Percentiles rank a stretch among this genome's conserved stretches.
These are phyloP conservation scores for Spinacia oleracea DNA, from an alignment of 179 eudicot genomes.

Conservation along the genomic window DNA sequence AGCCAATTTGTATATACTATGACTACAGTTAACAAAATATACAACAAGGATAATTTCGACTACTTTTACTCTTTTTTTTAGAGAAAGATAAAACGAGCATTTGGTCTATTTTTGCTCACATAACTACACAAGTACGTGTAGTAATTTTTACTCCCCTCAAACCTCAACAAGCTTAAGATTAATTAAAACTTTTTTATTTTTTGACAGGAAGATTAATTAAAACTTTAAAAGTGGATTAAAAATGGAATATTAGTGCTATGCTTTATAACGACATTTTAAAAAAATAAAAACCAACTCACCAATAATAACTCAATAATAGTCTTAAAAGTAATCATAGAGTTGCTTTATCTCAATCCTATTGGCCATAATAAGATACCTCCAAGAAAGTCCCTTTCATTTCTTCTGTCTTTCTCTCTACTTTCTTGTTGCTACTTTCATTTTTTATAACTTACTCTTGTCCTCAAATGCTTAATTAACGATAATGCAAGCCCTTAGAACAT, in stretches of 20 bases:
- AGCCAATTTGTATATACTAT: too few species aligned
- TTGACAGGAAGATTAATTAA: too few species aligned
- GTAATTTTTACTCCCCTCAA: too few species aligned
- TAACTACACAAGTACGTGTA: too few species aligned
- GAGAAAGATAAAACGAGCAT: too few species aligned
- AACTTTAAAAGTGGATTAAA: not conserved
- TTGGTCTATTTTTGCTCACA: too few species aligned
- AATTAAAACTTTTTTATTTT: too few species aligned
- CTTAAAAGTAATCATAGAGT: slow-evolving; percentile 17
- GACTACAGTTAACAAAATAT: too few species aligned
- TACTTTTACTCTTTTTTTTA: too few species aligned
- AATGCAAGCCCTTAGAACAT: slow-evolving; percentile 14
- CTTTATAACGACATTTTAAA: not conserved
- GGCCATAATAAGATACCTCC: slow-evolving; percentile 21
- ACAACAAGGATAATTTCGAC: too few species aligned
- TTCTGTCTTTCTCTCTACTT: slow-evolving; percentile 17
- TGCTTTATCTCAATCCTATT: slow-evolving; percentile 10
- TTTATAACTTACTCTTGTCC: not conserved
- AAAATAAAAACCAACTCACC: not conserved
- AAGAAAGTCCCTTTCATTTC: slow-evolving; percentile 24
- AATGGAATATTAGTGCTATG: not conserved
- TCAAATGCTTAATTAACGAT: not conserved
- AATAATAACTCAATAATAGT: slow-evolving; percentile 12
- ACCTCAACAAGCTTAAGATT: too few species aligned
- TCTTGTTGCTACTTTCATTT: slow-evolving; percentile 1